Evolutionary conservation across 2,329 filamentous ascomycete species (phyloP).

Genomic region (Metarhizium brunneum): DNA sequence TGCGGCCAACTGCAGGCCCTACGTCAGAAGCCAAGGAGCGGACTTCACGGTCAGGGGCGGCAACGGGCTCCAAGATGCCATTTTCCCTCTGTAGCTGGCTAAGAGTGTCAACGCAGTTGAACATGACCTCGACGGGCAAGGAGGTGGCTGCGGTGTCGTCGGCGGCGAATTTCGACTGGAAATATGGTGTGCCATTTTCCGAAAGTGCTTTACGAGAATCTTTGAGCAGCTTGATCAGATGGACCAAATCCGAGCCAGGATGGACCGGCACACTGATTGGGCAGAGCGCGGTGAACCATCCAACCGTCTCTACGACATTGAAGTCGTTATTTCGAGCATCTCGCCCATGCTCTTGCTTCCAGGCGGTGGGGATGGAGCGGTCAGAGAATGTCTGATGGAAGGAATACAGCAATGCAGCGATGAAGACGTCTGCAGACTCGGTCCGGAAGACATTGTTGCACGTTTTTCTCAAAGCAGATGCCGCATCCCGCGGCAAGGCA

Average conservation of each 20-base stretch:
- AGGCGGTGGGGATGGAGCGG: conserved; percentile 39
- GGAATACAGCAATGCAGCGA: conserved; percentile 44
- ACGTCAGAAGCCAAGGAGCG: conserved; percentile 32
- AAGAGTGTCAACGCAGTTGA: conserved; percentile 43
- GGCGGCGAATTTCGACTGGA: conserved; percentile 34
- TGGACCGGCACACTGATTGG: conserved; percentile 37
- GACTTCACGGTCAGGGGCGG: conserved; percentile 28
- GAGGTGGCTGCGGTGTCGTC: conserved; percentile 23
- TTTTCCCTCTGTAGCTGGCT: conserved; percentile 38
- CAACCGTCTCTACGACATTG: conserved; percentile 47
- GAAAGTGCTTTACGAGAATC: conserved; percentile 37
- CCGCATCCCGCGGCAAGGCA: conserved; percentile 31
- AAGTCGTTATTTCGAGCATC: conserved; percentile 33
- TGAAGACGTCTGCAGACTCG: conserved; percentile 42
- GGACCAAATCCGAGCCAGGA: conserved; percentile 37
- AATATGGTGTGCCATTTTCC: conserved; percentile 38
- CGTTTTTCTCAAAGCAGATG: conserved; percentile 30
- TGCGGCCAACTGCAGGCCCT: conserved; percentile 35
- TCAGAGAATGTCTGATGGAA: conserved; percentile 47
- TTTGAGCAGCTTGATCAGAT: conserved; percentile 43
- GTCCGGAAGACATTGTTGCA: conserved; percentile 39
- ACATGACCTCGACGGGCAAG: conserved; percentile 47
- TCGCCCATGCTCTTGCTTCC: conserved; percentile 44
- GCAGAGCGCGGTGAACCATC: conserved; percentile 50
- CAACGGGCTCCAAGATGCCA: conserved; percentile 38